Base-by-base conservation (phyloP, 148 eudicot species). In the Bassia scoparia region DNA sequence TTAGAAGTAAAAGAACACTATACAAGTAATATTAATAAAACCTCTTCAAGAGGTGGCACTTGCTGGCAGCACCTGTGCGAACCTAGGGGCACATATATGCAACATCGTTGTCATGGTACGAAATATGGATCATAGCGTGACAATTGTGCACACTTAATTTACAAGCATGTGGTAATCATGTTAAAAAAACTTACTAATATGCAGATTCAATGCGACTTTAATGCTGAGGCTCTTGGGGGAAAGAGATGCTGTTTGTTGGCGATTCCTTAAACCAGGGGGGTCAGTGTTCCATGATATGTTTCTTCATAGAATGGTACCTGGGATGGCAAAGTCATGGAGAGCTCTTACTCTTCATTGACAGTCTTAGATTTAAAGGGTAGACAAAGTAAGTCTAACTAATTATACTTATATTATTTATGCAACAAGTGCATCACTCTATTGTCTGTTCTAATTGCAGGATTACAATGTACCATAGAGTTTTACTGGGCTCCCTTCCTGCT, bases 401-500 rank as follows among this genome's bases (percentile, higher is more conserved):
- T 20, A 14, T 6, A 6, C 16, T 7, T 60, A 43, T 24, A 67
- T 23, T 50, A 52, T n/a, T 2, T 56, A 16, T 38, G 53, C 35
- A 65, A 41, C 44, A 71, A 12, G 61, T 33, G 14, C 58, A 27
- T 50, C 5, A 30, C 21, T 38, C 29, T 24, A 38, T 38, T 55
- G 29, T 41, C 17, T 24, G 43, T 24, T 65, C 34, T 35, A 12
- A 7, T 24, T 58, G 21, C 83, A 92, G 97, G 94, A 89, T 37
- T 95, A 95, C 81, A 95, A 92, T 72, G 96, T 96, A 89, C 90
- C 3, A 88, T 95, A 46, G 99, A 95, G 77, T 92, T 91, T 83
- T 95, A 95, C 78, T 95, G 99, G 99, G 99, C 99, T 17, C 99
- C 99, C 5, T 95, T 95, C 68, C 86, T 95, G 33, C 83, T 95